Base-by-base conservation (phyloP, 2,329 filamentous ascomycete species). In the Paecilomyces formosus region DNA sequence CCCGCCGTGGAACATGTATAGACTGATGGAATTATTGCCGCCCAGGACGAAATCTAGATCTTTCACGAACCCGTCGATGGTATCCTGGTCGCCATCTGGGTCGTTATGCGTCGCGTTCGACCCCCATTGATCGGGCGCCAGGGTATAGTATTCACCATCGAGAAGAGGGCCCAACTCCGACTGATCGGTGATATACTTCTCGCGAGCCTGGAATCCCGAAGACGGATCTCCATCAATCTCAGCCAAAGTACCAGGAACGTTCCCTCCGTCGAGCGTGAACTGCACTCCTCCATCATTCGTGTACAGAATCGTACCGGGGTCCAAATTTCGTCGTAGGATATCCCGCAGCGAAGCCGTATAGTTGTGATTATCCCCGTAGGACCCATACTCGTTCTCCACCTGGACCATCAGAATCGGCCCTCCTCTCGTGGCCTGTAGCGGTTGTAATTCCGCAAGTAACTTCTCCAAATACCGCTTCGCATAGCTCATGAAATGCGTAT, bases 1-100 rank as follows among this genome's bases (percentile, higher is more conserved):
- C 1, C 79, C 80, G 3, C 80, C 80, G 60, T 82, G 79, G 60
- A 82, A 78, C 79, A 82, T 81, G 64, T 81, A 82, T 57, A 82
- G 63, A 65, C 74, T 80, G 60, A 82, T 78, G 0, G 78, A 79
- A 53, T 72, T 70, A 51, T 74, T 72, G 26, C 71, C 72, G 1
- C 65, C 64, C 12, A 79, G 65, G 33, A 76, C 71, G 65, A 66
- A 76, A 31, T 71, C 70, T 1, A 79, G 59, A 57, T 78, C 76
- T 64, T 61, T 58, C 26, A 59, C 22, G 8, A 57, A 52, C 1
- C 51, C 50, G 13, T 60, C 39, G 11, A 57, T 52, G 11, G 55
- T 55, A 28, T 31, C 35, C n/a, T 31, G 35, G n/a, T 59, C 39
- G 15, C 56, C 58, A 13, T 26, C 33, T 13, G 57, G 53, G n/a